Evolutionary conservation across 2,329 filamentous ascomycete genomes (phyloP), one percentile per base, ranked within the genome.

Genomic region (Xylariaceae sp.): DNA sequence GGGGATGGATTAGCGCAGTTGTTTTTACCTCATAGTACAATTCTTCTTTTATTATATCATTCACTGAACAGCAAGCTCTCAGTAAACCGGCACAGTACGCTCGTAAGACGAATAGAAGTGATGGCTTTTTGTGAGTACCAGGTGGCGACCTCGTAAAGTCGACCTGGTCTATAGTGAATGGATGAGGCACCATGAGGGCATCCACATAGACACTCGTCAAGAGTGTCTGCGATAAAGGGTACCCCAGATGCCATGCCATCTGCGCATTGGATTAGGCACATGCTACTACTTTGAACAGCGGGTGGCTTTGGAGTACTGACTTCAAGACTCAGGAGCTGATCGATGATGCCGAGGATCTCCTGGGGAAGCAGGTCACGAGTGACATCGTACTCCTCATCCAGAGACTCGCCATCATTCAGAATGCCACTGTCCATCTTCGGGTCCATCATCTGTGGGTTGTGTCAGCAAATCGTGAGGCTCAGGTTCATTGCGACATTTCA

Each of bases 361-460:
- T 88, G 85, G 0, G 91, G 89, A 11, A 87, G 78, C 47, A 96
- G 76, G 5, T 82, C 77, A 51, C 80, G 79, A 49, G 83, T 77
- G 47, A 92, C 84, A 69, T 96, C 88, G 73, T 93, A 96, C 54
- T 89, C 82, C 64, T 93, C 88, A 61, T 96, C 90, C 39, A 93
- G 82, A n/a, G 86, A 85, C 69, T 96, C 90, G 35, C 87, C 89
- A 6, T 88, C 84, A 17, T 85, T 81, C 5, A 95, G 79, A 65
- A 88, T 92, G 34, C 94, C 94, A 71, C 91, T 97, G 74, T 99
- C 94, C 94, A 99, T 99, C 76, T 97, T 99, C 0, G 90, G 87
- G 71, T 99, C 94, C 90, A 97, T 97, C 68, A 99, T 96, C 94
- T 99, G 34, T 41, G 37, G 34, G 5, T 56, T 48, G 47, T 11